Evolutionary conservation across 2,329 filamentous ascomycete species (phyloP), one percentile per base, ranked within the genome.

Genomic region (Alternaria consortialis): DNA sequence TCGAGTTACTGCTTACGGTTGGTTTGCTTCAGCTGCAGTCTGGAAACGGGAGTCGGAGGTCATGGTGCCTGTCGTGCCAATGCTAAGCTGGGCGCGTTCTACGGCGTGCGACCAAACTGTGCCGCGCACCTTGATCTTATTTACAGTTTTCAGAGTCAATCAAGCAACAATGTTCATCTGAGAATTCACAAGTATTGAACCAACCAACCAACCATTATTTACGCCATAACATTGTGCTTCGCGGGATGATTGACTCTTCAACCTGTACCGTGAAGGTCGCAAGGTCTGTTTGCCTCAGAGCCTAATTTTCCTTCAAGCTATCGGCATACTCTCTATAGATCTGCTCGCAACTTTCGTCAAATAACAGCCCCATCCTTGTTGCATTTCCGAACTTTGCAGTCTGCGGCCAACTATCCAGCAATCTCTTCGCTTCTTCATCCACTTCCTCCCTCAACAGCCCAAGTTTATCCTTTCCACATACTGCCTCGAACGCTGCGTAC

Each of bases 401-500:
- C 17, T 58, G 56, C n/a, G 56, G 56, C 56, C 56, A 58, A 12
- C 56, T 58, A 13, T 58, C 40, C 32, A 58, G 13, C 25, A 58
- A 20, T 17, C 56, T 53, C 25, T 58, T 46, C 12, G 56, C 56
- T 39, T 58, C 56, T 31, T 37, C 39, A 53, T 58, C 56, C 25
- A 44, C 23, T 12, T 60, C 76, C 72, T 85, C 83, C 59, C 78
- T 77, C 29, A 86, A 77, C 44, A 85, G 72, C 48, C 74, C 73
- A 56, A 85, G 65, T 56, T 82, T 83, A 32, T 84, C 80, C 67
- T 82, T 77, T 0, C 84, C 85, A 5, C 82, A 84, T 1, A 86
- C 84, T 53, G 80, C 80, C 50, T 79, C 80, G 68, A 86, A 68
- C 9, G 84, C 84, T 63, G 84, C 79, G 72, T 86, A 75, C 81